Percentiles rank a stretch among this genome's conserved stretches.
Evolutionary conservation across 768 basidiomycete species (phyloP).

Genomic region (Rhodocollybia butyracea): DNA sequence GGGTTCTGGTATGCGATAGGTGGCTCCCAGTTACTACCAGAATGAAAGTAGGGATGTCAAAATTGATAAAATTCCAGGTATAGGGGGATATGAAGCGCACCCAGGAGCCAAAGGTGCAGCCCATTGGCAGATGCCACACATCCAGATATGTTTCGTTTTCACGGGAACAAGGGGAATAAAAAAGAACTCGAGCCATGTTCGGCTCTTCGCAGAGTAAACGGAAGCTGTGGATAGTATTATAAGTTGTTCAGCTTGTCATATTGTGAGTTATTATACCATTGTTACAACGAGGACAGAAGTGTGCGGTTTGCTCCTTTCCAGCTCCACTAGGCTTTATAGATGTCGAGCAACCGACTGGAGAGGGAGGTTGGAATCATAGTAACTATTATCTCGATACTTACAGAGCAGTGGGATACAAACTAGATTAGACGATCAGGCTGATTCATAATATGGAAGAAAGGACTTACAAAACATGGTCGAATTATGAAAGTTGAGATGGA

Average conservation of each 20-base stretch:
- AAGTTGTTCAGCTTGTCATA: not conserved
- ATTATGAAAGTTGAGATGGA: conserved; percentile 1
- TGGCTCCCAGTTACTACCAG: conserved; percentile 7
- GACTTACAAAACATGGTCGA: conserved; percentile 6
- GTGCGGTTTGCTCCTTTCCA: conserved; percentile 7
- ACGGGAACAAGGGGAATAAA: conserved; percentile 15
- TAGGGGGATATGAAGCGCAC: not conserved
- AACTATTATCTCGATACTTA: not conserved
- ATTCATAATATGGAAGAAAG: not conserved
- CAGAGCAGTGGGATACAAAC: conserved; percentile 4
- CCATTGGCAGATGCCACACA: conserved; percentile 15
- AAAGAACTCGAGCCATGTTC: conserved; percentile 16
- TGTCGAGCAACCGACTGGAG: conserved; percentile 6
- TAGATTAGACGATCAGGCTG: not conserved
- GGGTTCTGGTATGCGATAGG: conserved; percentile 8
- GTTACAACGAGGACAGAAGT: conserved; percentile 10
- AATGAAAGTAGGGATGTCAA: not conserved
- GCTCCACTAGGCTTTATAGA: conserved; percentile 10
- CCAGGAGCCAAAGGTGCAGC: conserved; percentile 6
- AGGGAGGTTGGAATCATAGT: not conserved
- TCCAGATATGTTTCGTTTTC: conserved; percentile 14
- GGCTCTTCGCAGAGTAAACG: conserved; percentile 15
- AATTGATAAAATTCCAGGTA: not conserved
- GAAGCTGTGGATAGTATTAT: conserved; percentile 6
- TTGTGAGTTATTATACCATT: conserved; percentile 3